phyloP scores from a whole-genome alignment of 116 monocot genomes.

The Trichopus zeylanicus region DNA sequence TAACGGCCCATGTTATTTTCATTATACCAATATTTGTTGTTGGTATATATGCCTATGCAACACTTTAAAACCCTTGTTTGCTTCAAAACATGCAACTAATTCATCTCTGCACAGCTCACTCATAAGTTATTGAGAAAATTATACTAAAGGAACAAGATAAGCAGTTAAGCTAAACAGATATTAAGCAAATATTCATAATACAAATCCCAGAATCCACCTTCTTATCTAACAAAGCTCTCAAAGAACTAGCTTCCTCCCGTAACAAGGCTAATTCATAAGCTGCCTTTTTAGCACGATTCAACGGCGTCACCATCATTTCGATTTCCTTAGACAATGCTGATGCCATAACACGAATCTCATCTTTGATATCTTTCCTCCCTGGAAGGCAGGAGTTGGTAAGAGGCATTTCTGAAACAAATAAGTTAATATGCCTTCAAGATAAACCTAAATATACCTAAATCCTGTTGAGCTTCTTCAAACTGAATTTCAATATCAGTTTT shows the following conservation, averaged over 20 bases:
- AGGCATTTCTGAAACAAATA: background rate
- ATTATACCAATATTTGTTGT: too few relatives aligned
- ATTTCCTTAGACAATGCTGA: conserved; percentile 77
- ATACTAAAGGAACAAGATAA: background rate
- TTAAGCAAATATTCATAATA: background rate
- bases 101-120: too few relatives aligned
- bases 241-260: conserved; percentile 44
- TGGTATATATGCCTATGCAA: too few relatives aligned
- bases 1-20: too few relatives aligned
- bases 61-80: too few relatives aligned
- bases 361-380: conserved; percentile 89
- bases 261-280: conserved; percentile 59
- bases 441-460: conserved; percentile 52
- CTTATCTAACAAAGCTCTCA: conserved; percentile 40
- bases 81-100: too few relatives aligned
- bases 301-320: conserved; percentile 82
- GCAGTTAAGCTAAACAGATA: background rate
- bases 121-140: too few relatives aligned
- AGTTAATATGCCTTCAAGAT: background rate
- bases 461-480: conserved; percentile 73
- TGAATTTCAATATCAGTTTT: conserved; percentile 74
- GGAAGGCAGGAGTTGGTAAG: conserved; percentile 12
- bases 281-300: conserved; percentile 67
- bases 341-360: conserved; percentile 86
- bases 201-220: conserved; percentile 34